Evolutionary conservation across 2,329 filamentous ascomycete species (phyloP), one percentile per base, ranked within the genome.

Genomic region (Aspergillus caelatus): DNA sequence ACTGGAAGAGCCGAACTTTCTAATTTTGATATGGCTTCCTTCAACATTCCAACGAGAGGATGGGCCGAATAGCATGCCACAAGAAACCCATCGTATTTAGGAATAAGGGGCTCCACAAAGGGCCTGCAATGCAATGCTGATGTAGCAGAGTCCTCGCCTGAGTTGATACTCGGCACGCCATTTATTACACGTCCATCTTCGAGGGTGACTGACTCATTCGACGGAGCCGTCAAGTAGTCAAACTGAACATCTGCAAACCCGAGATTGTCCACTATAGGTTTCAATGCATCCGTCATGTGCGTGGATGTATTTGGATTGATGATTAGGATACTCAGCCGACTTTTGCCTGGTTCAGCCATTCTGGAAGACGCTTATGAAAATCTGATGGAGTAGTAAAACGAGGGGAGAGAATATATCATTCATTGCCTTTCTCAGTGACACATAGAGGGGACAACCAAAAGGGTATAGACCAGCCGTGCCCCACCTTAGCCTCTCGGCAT

Each of bases 41-140:
- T 83, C 12, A 96, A 79, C 56, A 84, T 77, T 0, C 82, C 76
- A 0, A 96, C 91, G 0, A 97, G 84, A 0, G 91, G 88, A 73
- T 97, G 93, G 1, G 91, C 88, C 64, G 91, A 95, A 80, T 92
- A 98, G 80, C 94, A 97, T 23, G 93, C 93, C 2, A 97, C 85
- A 0, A 97, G 84, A 65, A 96, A 89, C n/a, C 85, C 93, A 72
- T 95, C 89, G 75, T 92, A 65, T 65, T 75, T 30, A 41, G 75
- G 41, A 19, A 77, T 60, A 16, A 79, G 64, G 1, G 81, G 74
- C 30, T 79, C 74, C 7, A 91, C 74, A 63, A 87, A 81, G 1
- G 82, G 79, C 19, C 89, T 79, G 57, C 92, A 91, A 62, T 87
- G 84, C 1, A 84, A 73, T 1, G 88, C 85, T 68, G 90, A 94